Evolutionary conservation across 805 yeast genomes (phyloP).

Genomic region (Spathaspora hagerdaliae): DNA sequence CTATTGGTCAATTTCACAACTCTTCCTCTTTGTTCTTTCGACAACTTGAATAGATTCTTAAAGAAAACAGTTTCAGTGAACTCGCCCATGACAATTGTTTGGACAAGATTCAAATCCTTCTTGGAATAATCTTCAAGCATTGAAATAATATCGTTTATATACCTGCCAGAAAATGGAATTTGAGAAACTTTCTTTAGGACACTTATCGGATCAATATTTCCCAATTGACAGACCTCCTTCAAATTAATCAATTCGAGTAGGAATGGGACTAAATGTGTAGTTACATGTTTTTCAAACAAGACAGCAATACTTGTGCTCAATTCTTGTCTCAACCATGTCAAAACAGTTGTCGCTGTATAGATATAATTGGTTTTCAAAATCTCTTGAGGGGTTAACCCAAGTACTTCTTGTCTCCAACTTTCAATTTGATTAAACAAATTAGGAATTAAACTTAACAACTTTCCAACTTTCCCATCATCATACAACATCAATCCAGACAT

Average conservation of each 20-base stretch:
- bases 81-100: slow-evolving; percentile 60
- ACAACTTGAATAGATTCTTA: slow-evolving; percentile 57
- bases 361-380: slow-evolving; percentile 57
- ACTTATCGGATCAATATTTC: slow-evolving; percentile 51
- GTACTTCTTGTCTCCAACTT: slow-evolving; percentile 32
- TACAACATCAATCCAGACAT: slow-evolving; percentile 30
- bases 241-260: slow-evolving; percentile 58
- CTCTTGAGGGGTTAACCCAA: slow-evolving; percentile 48
- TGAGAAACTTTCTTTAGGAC: slow-evolving; percentile 44
- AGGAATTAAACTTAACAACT: slow-evolving; percentile 34
- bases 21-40: slow-evolving; percentile 39
- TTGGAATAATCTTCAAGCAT: slow-evolving; percentile 37
- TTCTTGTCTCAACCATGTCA: slow-evolving; percentile 54
- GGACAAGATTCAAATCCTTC: slow-evolving; percentile 37
- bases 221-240: slow-evolving; percentile 78
- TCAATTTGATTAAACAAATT: slow-evolving; percentile 43
- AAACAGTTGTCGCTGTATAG: slow-evolving; percentile 60
- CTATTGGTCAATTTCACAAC: slow-evolving; percentile 51
- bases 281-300: slow-evolving; percentile 49
- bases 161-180: slow-evolving; percentile 22
- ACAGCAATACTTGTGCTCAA: slow-evolving; percentile 51
- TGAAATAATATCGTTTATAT: slow-evolving; percentile 23
- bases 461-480: slow-evolving; percentile 11
- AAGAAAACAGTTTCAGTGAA: slow-evolving; percentile 70
- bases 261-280: slow-evolving; percentile 58